Percentiles rank a stretch among this genome's conserved stretches.
These are phyloP conservation scores for Aspergillus uvarum DNA, from an alignment of 2,329 filamentous ascomycete genomes.

Conservation along the genomic window DNA sequence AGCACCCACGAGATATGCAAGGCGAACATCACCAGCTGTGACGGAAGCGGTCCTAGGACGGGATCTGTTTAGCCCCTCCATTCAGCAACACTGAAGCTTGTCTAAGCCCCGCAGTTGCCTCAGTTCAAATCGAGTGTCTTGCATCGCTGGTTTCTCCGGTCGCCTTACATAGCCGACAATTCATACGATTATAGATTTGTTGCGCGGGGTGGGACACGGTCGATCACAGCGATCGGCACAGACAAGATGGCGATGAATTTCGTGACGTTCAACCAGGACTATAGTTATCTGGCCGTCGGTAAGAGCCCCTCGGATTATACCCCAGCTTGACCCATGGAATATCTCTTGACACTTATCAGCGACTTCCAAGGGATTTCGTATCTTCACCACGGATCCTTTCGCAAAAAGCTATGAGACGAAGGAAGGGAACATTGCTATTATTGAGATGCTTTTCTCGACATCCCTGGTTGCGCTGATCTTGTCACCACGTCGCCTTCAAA, in stretches of 20 bases:
- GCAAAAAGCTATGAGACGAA: conserved; percentile 91
- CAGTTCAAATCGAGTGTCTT: not conserved
- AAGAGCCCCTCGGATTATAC: conserved; percentile 35
- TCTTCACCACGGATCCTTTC: conserved; percentile 96
- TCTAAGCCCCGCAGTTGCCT: not conserved
- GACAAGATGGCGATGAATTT: conserved; percentile 81
- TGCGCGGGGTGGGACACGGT: conserved; percentile 1
- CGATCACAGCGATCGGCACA: conserved; percentile 12
- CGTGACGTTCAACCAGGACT: conserved; percentile 98
- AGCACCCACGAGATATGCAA: conserved; percentile 15
- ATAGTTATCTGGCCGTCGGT: conserved; percentile 95
- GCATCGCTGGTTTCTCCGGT: not conserved
- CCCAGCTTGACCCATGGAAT: conserved; percentile 4
- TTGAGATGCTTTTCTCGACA: conserved; percentile 98
- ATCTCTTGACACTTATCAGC: conserved; percentile 52
- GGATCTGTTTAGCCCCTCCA: conserved; percentile 22
- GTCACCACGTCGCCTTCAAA: conserved; percentile 86
- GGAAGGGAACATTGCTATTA: conserved; percentile 90
- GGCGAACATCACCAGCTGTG: conserved; percentile 15
- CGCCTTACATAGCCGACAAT: not conserved
- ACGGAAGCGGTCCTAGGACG: conserved; percentile 20
- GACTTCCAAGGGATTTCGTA: conserved; percentile 89
- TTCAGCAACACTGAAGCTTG: conserved; percentile 5
- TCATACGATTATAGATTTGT: conserved; percentile 1
- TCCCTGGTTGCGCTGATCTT: conserved; percentile 91